Evolutionary conservation across 1,139 yeast genomes (phyloP).

Genomic region (Geotrichum macrosporum): DNA sequence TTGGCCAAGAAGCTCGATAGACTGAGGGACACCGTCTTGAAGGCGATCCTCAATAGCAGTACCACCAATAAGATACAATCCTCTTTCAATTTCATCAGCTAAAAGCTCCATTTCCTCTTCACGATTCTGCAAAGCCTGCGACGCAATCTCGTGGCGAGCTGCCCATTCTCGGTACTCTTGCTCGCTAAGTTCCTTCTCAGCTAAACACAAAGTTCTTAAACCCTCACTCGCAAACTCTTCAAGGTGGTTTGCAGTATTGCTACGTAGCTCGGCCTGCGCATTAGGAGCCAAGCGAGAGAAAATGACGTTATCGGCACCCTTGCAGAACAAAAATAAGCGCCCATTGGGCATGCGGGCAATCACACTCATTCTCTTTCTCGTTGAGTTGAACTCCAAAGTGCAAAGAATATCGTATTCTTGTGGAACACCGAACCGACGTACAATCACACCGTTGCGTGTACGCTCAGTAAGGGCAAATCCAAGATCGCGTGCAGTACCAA

Average conservation of each 20-base stretch:
- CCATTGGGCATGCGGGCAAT: constrained; percentile 61
- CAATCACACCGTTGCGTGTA: constrained; percentile 62
- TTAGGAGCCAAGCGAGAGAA: constrained; percentile 60
- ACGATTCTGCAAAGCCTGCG: constrained; percentile 67
- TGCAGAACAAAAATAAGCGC: constrained; percentile 59
- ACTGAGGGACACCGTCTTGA: constrained; percentile 94
- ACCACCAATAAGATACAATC: constrained; percentile 76
- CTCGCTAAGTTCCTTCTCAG: constrained; percentile 68
- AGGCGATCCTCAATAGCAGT: constrained; percentile 96
- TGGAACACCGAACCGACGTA: constrained; percentile 71
- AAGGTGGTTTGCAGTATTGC: constrained; percentile 73
- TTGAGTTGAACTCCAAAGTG: constrained; percentile 78
- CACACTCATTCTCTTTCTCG: constrained; percentile 95
- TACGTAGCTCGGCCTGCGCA: constrained; percentile 55
- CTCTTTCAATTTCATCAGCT: constrained; percentile 75
- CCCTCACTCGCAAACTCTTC: constrained; percentile 97
- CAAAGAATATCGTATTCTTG: constrained; percentile 71
- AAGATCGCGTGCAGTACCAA: constrained; percentile 85
- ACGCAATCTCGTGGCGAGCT: constrained; percentile 62
- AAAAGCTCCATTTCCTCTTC: constrained; percentile 73
- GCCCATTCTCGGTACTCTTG: constrained; percentile 65
- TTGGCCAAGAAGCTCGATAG: constrained; percentile 74
- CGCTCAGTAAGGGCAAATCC: constrained; percentile 80
- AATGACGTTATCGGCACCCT: constrained; percentile 94
- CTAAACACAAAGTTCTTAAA: constrained; percentile 87